Evolutionary conservation across 495 filamentous ascomycete genomes (phyloP).

Genomic region (Niebla homalea): DNA sequence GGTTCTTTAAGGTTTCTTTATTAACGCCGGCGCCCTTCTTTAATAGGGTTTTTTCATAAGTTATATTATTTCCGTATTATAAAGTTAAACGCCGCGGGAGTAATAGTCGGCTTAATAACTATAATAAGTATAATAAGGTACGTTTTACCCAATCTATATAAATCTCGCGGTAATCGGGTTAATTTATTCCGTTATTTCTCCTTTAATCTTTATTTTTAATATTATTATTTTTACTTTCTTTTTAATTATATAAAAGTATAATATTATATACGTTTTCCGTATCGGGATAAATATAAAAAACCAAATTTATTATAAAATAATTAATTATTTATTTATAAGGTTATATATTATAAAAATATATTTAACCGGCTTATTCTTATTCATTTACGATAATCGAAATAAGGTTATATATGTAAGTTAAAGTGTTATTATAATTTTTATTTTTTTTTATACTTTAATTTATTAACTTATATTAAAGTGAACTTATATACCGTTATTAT

Average conservation of each 20-base stretch:
- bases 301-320: constrained; percentile 1
- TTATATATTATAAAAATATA: constrained; percentile 6
- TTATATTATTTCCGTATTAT: background rate
- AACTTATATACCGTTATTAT: background rate
- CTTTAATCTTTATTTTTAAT: constrained; percentile 1
- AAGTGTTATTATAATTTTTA: background rate
- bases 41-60: background rate
- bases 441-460: background rate
- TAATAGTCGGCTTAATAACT: background rate
- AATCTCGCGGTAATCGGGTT: background rate
- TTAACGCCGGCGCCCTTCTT: background rate
- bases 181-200: constrained; percentile 6
- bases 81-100: background rate
- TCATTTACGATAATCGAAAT: background rate
- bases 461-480: background rate
- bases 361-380: background rate
- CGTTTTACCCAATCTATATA: constrained; percentile 1
- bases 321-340: constrained; percentile 2
- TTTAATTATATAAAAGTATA: background rate
- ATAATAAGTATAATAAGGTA: background rate
- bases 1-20: background rate
- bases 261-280: constrained; percentile 1
- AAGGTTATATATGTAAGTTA: constrained; percentile 1
- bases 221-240: background rate
- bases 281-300: background rate